phyloP scores from a whole-genome alignment of 352 stramenopile genomes.

The Phytophthora nicotianae region DNA sequence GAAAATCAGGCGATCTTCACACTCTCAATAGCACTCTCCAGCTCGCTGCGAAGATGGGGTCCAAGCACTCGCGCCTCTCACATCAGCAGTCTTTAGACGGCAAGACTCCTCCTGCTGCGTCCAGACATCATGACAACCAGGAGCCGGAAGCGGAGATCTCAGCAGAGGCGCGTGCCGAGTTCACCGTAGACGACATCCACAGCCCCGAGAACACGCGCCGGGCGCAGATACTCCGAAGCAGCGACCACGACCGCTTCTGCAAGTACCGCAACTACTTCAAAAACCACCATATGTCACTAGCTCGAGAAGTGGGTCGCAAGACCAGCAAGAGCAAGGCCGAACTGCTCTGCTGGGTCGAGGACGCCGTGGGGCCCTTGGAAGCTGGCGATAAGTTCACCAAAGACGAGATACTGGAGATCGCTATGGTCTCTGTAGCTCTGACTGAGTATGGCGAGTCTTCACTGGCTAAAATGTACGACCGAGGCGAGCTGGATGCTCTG shows the following conservation, averaged over 20 bases:
- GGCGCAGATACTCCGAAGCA: constrained; percentile 28
- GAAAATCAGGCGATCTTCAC: constrained; percentile 14
- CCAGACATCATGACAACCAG: constrained; percentile 8
- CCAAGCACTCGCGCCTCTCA: constrained; percentile 34
- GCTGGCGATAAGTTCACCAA: constrained; percentile 32
- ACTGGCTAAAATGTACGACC: constrained; percentile 35
- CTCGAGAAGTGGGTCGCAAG: constrained; percentile 39
- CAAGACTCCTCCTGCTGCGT: constrained; percentile 2
- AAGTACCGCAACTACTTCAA: constrained; percentile 62
- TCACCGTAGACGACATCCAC: constrained; percentile 38
- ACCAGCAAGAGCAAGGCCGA: constrained; percentile 42
- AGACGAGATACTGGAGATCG: constrained; percentile 46
- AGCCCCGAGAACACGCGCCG: constrained; percentile 35
- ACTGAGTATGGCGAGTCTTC: constrained; percentile 36
- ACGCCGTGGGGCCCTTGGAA: constrained; percentile 34
- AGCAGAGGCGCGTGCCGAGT: constrained; percentile 33
- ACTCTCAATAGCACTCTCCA: not conserved
- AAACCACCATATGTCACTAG: constrained; percentile 52
- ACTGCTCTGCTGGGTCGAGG: constrained; percentile 39
- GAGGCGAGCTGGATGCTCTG: constrained; percentile 39
- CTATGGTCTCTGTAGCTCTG: constrained; percentile 46
- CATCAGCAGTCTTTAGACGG: constrained; percentile 7
- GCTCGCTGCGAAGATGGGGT: constrained; percentile 29
- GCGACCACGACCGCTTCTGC: constrained; percentile 38
- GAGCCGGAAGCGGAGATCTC: constrained; percentile 25